Base-by-base conservation (phyloP, 2,329 filamentous ascomycete species). In the Fusarium lateritium region DNA sequence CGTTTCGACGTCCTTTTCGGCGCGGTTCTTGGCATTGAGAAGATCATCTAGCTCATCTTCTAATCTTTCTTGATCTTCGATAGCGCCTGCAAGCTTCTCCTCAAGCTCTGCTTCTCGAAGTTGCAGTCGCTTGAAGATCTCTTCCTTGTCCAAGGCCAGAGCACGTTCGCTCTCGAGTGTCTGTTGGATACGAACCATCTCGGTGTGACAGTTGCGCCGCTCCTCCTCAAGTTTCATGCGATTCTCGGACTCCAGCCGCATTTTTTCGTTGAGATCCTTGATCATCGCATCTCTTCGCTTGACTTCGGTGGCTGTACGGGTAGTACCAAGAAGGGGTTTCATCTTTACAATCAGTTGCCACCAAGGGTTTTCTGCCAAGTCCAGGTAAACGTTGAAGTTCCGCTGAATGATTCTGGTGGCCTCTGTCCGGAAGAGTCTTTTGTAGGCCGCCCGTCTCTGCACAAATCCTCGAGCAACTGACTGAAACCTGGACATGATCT, bases 41-140 rank as follows among this genome's bases (percentile, higher is more conserved):
- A 99, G 84, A 61, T 91, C 91, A 76, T 99, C 96, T 3, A 99
- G 85, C 77, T 99, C 94, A 67, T 97, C 94, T 79, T 99, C 96
- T 2, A 99, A 86, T 55, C 91, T 91, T 76, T 98, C 95, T 77
- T 98, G 95, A 73, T 99, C 97, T 22, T 97, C 92, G 62, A 98
- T 89, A 31, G 95, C 95, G 39, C 93, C 95, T 38, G 94, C 88
- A 28, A 99, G 87, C 81, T 98, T 98, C 75, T 99, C 97, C 53
- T 91, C 93, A 6, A 99, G 86, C 77, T 99, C 95, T 13, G 90
- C 87, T 80, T 99, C 96, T n/a, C 96, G 92, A 54, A 91, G 83
- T 76, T 98, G 96, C 22, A 99, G 85, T n/a, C 97, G 89, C 77
- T 95, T 97, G 84, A 98, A 99, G 63, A 99, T 99, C 75, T 99